A percentile compares a stretch with the other conserved stretches of the same genome.
phyloP scores from a whole-genome alignment of 176 grass and related monocot genomes.

The Zoysia japonica region DNA sequence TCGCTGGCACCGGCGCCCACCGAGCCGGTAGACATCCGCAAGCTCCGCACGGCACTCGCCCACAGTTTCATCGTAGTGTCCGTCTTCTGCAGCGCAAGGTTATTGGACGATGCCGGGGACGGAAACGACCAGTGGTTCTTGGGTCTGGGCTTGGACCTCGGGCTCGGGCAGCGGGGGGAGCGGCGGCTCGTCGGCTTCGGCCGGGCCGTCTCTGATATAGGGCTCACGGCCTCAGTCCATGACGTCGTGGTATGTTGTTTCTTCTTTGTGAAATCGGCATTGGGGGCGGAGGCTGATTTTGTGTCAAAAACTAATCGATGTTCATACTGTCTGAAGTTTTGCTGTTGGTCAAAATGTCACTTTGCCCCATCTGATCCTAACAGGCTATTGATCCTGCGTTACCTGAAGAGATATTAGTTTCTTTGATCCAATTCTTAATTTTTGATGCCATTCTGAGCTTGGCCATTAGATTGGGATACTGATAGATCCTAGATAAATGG shows the following conservation, averaged over 20 bases:
- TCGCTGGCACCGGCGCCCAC: slow-evolving; percentile 20
- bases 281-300: neutral
- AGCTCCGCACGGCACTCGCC: slow-evolving; percentile 63
- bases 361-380: neutral
- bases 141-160: slow-evolving; percentile 33
- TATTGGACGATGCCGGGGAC: slow-evolving; percentile 28
- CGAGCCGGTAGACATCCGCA: slow-evolving; percentile 52
- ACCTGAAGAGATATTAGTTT: neutral
- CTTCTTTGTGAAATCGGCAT: neutral
- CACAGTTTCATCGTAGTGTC: slow-evolving; percentile 81
- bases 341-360: too few relatives aligned
- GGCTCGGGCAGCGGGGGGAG: slow-evolving; percentile 20
- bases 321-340: neutral
- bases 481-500: neutral
- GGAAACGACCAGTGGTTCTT: slow-evolving; percentile 33
- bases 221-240: slow-evolving; percentile 84
- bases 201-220: slow-evolving; percentile 75
- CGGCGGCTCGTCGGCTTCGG: slow-evolving; percentile 70
- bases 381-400: neutral
- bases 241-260: slow-evolving; percentile 70
- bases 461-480: neutral
- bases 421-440: slow-evolving; percentile 18
- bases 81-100: slow-evolving; percentile 61
- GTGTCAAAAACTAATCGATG: too few relatives aligned
- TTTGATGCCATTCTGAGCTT: neutral